A percentile compares a stretch with the other conserved stretches of the same genome.
Conservation (phyloP, 768 basidiomycete species). For the Zangia roseola region DNA sequence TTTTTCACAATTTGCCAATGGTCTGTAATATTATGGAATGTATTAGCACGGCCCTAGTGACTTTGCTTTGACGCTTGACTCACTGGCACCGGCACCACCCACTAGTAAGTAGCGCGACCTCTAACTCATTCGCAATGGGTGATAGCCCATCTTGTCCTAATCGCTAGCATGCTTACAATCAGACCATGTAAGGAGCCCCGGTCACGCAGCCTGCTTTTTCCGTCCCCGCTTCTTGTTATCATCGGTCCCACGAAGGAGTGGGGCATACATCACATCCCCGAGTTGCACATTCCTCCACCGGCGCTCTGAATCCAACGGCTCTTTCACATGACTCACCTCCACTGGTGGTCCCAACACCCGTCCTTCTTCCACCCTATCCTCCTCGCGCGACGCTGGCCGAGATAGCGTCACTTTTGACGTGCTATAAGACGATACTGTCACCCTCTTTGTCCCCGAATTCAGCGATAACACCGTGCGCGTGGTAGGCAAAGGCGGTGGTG, state of each 20-base stretch:
- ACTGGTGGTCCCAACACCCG: constrained; percentile 41
- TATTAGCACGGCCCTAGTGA: too few species aligned
- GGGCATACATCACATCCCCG: constrained; percentile 37
- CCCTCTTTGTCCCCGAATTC: constrained; percentile 48
- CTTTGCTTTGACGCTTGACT: too few species aligned
- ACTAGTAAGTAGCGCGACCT: too few species aligned
- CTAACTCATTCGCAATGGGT: too few species aligned
- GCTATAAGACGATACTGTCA: constrained; percentile 53
- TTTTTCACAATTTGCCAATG: too few species aligned
- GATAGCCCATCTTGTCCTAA: too few species aligned
- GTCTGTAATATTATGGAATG: too few species aligned
- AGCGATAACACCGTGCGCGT: constrained; percentile 63
- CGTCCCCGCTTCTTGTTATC: neutral
- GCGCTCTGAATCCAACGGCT: constrained; percentile 24
- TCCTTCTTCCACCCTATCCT: constrained; percentile 35
- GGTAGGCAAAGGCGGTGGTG: constrained; percentile 32
- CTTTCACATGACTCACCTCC: constrained; percentile 38
- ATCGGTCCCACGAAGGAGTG: constrained; percentile 17
- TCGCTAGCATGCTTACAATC: too few species aligned
- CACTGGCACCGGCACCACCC: too few species aligned
- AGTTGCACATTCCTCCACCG: constrained; percentile 47
- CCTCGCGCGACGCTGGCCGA: constrained; percentile 35
- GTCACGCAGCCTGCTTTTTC: too few species aligned
- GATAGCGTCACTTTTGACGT: constrained; percentile 33
- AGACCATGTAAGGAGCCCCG: too few species aligned